Percentiles rank a stretch among this genome's conserved stretches.
These are phyloP conservation scores for Penicillium italicum DNA, from an alignment of 2,329 filamentous ascomycete species.

Conservation along the genomic window DNA sequence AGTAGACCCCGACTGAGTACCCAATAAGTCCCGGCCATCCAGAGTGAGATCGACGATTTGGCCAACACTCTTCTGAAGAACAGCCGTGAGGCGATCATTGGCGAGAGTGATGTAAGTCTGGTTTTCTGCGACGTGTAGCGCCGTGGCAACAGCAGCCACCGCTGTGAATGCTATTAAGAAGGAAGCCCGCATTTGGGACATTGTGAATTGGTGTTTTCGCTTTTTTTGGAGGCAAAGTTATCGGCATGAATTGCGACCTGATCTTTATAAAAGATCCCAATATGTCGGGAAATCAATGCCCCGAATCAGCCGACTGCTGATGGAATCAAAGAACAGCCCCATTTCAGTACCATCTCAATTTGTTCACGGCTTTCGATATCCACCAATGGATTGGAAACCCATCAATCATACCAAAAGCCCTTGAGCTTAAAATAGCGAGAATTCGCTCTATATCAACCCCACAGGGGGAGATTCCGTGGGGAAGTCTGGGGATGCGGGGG, in stretches of 20 bases:
- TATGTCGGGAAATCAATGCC: neutral
- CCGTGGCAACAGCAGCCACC: conserved; percentile 10
- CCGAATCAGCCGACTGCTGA: neutral
- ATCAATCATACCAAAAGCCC: neutral
- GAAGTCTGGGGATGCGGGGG: conserved; percentile 1
- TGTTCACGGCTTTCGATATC: neutral
- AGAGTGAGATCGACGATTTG: conserved; percentile 44
- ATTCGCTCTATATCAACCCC: neutral
- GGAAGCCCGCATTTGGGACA: neutral
- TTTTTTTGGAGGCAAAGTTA: neutral
- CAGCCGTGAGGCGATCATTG: conserved; percentile 46
- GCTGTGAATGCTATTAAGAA: neutral
- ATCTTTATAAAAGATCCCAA: neutral
- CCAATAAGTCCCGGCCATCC: conserved; percentile 53
- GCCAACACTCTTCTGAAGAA: conserved; percentile 44
- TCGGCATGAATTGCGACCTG: neutral
- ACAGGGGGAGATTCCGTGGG: conserved; percentile 1
- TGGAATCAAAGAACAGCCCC: no score
- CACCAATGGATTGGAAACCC: neutral
- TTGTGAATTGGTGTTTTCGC: no score
- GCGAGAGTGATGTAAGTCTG: conserved; percentile 31
- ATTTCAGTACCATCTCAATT: neutral
- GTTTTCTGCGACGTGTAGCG: conserved; percentile 20
- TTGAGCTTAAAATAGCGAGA: neutral
- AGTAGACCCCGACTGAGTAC: conserved; percentile 40